Conservation (phyloP, 2,329 filamentous ascomycete genomes). For the Tolypocladium amazonense region DNA sequence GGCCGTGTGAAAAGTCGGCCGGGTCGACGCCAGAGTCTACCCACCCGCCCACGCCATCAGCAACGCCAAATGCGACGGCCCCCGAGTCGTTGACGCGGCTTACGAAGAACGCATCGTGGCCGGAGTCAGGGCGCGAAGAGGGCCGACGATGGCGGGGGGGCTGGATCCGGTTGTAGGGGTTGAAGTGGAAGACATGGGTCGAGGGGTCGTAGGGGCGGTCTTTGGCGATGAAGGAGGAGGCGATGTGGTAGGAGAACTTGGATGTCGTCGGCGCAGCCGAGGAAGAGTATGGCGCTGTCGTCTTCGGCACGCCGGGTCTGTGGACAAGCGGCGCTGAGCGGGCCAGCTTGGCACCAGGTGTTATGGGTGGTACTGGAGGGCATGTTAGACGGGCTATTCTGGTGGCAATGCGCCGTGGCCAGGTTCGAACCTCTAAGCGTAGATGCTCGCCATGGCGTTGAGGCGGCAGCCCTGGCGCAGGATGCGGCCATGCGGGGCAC, state of each 20-base stretch:
- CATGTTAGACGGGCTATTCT: neutral
- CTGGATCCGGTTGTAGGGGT: slow-evolving; percentile 50
- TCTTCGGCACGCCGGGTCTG: neutral
- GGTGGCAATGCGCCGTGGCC: neutral
- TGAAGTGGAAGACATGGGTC: slow-evolving; percentile 64
- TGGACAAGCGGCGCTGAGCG: neutral
- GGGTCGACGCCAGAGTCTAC: slow-evolving; percentile 86
- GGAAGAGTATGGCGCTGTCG: neutral
- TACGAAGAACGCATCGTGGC: slow-evolving; percentile 95
- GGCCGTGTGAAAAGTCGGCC: slow-evolving; percentile 85
- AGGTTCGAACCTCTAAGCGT: neutral
- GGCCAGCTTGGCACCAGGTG: neutral
- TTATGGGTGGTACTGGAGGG: neutral
- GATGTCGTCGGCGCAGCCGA: slow-evolving; percentile 13
- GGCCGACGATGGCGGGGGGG: slow-evolving; percentile 26
- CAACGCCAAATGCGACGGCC: slow-evolving; percentile 74
- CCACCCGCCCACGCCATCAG: slow-evolving; percentile 95
- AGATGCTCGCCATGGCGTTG: slow-evolving; percentile 8
- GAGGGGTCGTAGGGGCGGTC: slow-evolving; percentile 55
- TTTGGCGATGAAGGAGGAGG: slow-evolving; percentile 68
- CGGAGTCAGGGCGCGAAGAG: slow-evolving; percentile 57
- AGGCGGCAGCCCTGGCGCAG: slow-evolving; percentile 8
- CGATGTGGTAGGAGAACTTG: slow-evolving; percentile 56
- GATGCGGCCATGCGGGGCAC: slow-evolving; percentile 8
- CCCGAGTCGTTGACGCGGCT: slow-evolving; percentile 62